phyloP scores from a whole-genome alignment of 352 stramenopile genomes.

The Phytophthora cryptogea region DNA sequence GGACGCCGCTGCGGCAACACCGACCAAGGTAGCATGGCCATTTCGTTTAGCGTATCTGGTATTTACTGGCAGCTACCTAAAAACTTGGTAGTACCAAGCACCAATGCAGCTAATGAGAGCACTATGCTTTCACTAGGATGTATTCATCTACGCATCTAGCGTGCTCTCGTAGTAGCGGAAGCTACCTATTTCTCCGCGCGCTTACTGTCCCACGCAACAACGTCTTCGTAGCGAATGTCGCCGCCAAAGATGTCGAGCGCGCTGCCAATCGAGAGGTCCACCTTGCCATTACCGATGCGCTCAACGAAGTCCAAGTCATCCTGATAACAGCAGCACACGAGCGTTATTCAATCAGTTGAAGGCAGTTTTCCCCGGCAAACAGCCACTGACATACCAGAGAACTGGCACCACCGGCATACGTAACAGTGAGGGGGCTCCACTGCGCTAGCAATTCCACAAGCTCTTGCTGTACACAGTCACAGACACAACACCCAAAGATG shows the following conservation, averaged over 20 bases:
- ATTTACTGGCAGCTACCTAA: no score
- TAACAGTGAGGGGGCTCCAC: conserved; percentile 94
- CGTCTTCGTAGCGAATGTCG: conserved; percentile 92
- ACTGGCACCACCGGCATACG: conserved; percentile 96
- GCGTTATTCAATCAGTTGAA: background rate
- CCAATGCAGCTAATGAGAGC: background rate
- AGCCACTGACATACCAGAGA: conserved; percentile 62
- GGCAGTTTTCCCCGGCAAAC: no score
- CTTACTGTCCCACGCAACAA: conserved; percentile 90
- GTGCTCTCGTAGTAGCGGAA: background rate
- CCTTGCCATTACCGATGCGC: conserved; percentile 90
- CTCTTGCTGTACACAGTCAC: conserved; percentile 78
- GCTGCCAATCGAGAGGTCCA: conserved; percentile 98
- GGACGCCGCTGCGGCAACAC: no score
- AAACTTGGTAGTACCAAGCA: no score
- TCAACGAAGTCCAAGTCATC: conserved; percentile 95
- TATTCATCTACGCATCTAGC: conserved; percentile 3
- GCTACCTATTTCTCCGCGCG: conserved; percentile 18
- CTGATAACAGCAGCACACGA: conserved; percentile 32
- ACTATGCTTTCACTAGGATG: background rate
- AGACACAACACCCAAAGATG: background rate
- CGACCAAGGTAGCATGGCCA: no score
- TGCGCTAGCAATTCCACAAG: conserved; percentile 92
- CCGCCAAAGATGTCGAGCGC: conserved; percentile 98
- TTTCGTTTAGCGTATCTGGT: no score